These are phyloP conservation scores for Waitea zeae DNA, from an alignment of 1,284 basidiomycete species.

Conservation along the genomic window DNA sequence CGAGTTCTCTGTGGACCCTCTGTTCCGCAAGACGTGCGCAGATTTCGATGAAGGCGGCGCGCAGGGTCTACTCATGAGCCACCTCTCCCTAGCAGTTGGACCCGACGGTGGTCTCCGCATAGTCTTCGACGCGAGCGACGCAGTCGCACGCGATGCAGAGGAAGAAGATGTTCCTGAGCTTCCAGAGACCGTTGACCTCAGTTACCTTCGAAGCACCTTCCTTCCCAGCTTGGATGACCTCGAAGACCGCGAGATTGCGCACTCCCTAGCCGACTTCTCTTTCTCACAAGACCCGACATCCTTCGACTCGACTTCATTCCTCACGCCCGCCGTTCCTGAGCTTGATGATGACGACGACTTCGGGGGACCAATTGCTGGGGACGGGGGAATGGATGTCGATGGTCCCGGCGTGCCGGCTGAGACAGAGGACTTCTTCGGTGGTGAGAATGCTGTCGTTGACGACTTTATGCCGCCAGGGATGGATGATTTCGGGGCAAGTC, in stretches of 20 bases:
- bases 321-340: slow-evolving; percentile 28
- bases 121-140: slow-evolving; percentile 94
- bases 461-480: slow-evolving; percentile 13
- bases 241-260: slow-evolving; percentile 58
- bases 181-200: slow-evolving; percentile 51
- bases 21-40: slow-evolving; percentile 95
- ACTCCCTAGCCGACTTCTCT: slow-evolving; percentile 65
- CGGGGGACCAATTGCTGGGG: neutral
- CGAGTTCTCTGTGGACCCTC: slow-evolving; percentile 91
- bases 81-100: slow-evolving; percentile 59
- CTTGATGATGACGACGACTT: slow-evolving; percentile 23
- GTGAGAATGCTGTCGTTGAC: slow-evolving; percentile 49
- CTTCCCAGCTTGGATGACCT: slow-evolving; percentile 48
- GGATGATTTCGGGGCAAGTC: slow-evolving; percentile 21
- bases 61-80: slow-evolving; percentile 87
- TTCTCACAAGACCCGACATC: slow-evolving; percentile 49
- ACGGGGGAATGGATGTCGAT: neutral
- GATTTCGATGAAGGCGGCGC: slow-evolving; percentile 99
- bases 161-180: slow-evolving; percentile 55
- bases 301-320: slow-evolving; percentile 43
- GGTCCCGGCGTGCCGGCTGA: slow-evolving; percentile 21
- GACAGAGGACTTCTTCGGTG: slow-evolving; percentile 57
- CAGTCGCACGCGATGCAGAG: slow-evolving; percentile 62
- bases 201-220: slow-evolving; percentile 52
- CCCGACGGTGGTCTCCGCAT: slow-evolving; percentile 76